Evolutionary conservation across 2,329 filamentous ascomycete species (phyloP).

Genomic region (Fusarium agapanthi): DNA sequence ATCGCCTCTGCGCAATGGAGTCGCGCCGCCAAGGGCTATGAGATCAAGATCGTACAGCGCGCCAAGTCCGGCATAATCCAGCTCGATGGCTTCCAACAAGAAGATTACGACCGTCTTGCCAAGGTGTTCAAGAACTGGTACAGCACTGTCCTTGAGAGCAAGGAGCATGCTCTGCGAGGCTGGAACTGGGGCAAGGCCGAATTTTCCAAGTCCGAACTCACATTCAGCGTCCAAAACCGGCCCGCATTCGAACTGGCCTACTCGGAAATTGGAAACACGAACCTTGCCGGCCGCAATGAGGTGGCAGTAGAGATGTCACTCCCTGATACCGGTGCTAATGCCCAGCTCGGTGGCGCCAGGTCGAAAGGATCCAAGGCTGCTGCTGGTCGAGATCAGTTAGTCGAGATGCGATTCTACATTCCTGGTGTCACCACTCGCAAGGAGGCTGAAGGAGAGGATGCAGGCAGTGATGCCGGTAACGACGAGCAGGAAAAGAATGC

Average conservation of each 20-base stretch:
- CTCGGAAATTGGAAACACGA: constrained; percentile 97
- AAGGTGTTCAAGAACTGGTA: constrained; percentile 99
- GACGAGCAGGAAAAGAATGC: constrained; percentile 84
- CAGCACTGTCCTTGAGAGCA: constrained; percentile 88
- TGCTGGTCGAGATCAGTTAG: constrained; percentile 88
- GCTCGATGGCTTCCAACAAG: constrained; percentile 92
- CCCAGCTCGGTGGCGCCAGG: constrained; percentile 75
- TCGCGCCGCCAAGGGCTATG: constrained; percentile 88
- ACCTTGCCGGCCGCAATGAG: constrained; percentile 96
- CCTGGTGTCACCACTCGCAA: constrained; percentile 87
- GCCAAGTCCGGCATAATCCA: constrained; percentile 83
- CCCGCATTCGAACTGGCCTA: constrained; percentile 98
- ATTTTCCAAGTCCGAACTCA: constrained; percentile 92
- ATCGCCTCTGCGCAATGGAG: constrained; percentile 94
- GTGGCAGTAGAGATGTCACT: constrained; percentile 94
- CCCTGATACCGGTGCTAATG: constrained; percentile 78
- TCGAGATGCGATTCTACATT: constrained; percentile 99
- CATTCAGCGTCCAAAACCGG: constrained; percentile 96
- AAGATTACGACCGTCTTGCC: constrained; percentile 89
- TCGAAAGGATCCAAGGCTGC: constrained; percentile 88
- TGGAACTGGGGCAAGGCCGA: constrained; percentile 99
- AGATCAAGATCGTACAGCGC: constrained; percentile 89
- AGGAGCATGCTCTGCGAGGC: constrained; percentile 92
- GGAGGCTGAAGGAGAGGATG: constrained; percentile 73
- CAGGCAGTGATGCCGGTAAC: constrained; percentile 63